Evolutionary conservation across 352 stramenopile species (phyloP), one percentile per base, ranked within the genome.

Genomic region (Globisporangium carolinianum): DNA sequence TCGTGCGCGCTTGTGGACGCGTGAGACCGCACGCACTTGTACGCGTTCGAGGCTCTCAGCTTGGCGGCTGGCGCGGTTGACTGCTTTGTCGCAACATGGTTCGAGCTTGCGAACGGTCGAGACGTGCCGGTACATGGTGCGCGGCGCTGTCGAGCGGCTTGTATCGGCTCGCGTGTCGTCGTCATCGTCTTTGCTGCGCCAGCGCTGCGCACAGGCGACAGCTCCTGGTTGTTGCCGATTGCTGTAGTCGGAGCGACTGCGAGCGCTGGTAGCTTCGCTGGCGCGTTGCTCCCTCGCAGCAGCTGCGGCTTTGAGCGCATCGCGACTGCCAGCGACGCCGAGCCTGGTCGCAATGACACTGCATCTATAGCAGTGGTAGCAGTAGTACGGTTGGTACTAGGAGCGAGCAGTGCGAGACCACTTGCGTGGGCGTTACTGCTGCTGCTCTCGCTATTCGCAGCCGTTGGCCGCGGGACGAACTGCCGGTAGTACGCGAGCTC

Each of bases 401-500:
- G 24, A 32, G 24, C 2, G 24, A 32, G 24, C 24, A 32, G 24
- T 32, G 24, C 24, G 24, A 32, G 24, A 32, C 24, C 24, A 32
- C 24, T 32, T 32, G 24, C 24, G 24, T 32, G 41, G 9, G 9
- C 41, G 41, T 14, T 45, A 10, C 4, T 5, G 41, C 9, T 12
- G 41, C 41, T 45, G 4, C 18, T 17, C 12, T 12, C 17, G 39
- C 41, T 46, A 24, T 17, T 15, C 3, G 50, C 36, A 14, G 47
- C 36, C 15, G 47, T 41, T 17, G 66, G 57, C n/a, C 61, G 65
- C 8, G 70, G 78, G 12, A 86, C 53, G 1, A 84, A 49, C 43
- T 81, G 71, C 46, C 76, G 73, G 47, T 86, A 89, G 51, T 70
- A 89, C 39, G 72, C 61, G 10, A 89, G 43, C 35, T 86, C 76